Conservation (phyloP, 805 yeast species). For the Brettanomyces bruxellensis region DNA sequence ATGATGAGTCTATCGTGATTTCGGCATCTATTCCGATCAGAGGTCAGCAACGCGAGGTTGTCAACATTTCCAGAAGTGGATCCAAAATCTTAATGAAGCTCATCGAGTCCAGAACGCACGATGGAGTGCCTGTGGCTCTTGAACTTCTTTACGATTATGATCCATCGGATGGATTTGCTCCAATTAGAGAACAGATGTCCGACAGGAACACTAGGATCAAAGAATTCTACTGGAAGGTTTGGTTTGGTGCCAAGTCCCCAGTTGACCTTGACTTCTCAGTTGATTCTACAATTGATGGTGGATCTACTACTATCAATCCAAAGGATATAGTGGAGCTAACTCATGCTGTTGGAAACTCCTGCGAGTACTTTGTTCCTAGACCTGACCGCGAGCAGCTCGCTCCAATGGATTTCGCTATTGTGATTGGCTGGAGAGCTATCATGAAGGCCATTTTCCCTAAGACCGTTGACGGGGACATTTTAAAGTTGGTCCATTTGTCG, state of each 20-base stretch:
- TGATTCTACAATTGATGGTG: conserved; percentile 62
- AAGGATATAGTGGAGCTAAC: conserved; percentile 85
- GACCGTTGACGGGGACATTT: conserved; percentile 91
- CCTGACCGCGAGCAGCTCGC: conserved; percentile 79
- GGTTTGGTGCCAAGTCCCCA: conserved; percentile 66
- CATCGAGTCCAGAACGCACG: conserved; percentile 84
- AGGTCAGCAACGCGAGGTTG: conserved; percentile 61
- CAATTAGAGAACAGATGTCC: conserved; percentile 82
- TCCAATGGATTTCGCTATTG: conserved; percentile 99
- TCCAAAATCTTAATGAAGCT: conserved; percentile 58
- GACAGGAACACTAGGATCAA: conserved; percentile 91
- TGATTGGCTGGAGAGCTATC: conserved; percentile 96
- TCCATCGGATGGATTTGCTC: conserved; percentile 90
- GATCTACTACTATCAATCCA: conserved; percentile 56
- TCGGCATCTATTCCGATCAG: conserved; percentile 62
- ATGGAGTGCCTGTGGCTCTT: conserved; percentile 63
- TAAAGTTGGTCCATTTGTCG: conserved; percentile 88
- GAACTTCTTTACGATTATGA: conserved; percentile 71
- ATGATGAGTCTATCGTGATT: conserved; percentile 45
- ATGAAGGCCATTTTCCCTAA: conserved; percentile 97
- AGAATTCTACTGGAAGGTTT: conserved; percentile 92
- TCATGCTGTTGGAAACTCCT: conserved; percentile 93
- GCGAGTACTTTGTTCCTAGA: conserved; percentile 91
- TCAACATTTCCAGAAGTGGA: conserved; percentile 45
- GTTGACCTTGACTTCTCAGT: conserved; percentile 69